These are phyloP conservation scores for Fraxinus floribunda DNA, from an alignment of 305 asterid species.

Conservation along the genomic window DNA sequence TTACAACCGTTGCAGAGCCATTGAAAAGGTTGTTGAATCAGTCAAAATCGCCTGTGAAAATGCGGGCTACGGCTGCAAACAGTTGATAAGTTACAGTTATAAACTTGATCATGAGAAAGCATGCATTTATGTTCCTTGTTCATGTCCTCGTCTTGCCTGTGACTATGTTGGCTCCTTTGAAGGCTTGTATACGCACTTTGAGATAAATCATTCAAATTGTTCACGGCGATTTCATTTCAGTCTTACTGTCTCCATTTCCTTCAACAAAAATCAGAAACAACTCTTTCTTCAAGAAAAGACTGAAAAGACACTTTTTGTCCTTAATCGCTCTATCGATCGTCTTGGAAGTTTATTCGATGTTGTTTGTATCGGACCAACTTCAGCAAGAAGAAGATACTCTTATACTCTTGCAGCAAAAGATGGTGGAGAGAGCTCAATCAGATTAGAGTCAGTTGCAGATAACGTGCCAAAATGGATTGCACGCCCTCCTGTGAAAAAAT, in stretches of 20 bases:
- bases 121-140: slow-evolving; percentile 45
- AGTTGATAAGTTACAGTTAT: slow-evolving; percentile 35
- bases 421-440: slow-evolving; percentile 40
- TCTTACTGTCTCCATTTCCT: slow-evolving; percentile 13
- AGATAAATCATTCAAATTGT: slow-evolving; percentile 23
- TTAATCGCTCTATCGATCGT: slow-evolving; percentile 29
- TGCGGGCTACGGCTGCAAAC: slow-evolving; percentile 49
- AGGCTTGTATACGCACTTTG: slow-evolving; percentile 48
- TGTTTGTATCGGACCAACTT: slow-evolving; percentile 46
- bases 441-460: slow-evolving; percentile 35
- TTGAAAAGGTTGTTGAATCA: slow-evolving; percentile 71
- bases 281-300: slow-evolving; percentile 43
- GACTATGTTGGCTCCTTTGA: slow-evolving; percentile 29
- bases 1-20: slow-evolving; percentile 64
- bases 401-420: slow-evolving; percentile 37
- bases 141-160: slow-evolving; percentile 50
- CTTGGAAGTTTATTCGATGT: slow-evolving; percentile 30
- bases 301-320: slow-evolving; percentile 35
- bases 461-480: slow-evolving; percentile 31
- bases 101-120: slow-evolving; percentile 39
- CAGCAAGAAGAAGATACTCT: slow-evolving; percentile 25
- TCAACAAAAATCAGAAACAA: slow-evolving; percentile 29
- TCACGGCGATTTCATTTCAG: slow-evolving; percentile 27
- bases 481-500: slow-evolving; percentile 27
- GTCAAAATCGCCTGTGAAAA: slow-evolving; percentile 45